Evolutionary conservation across 129 eudicot genomes (phyloP), one percentile per base, ranked within the genome.

Genomic region (Tagetes erecta): DNA sequence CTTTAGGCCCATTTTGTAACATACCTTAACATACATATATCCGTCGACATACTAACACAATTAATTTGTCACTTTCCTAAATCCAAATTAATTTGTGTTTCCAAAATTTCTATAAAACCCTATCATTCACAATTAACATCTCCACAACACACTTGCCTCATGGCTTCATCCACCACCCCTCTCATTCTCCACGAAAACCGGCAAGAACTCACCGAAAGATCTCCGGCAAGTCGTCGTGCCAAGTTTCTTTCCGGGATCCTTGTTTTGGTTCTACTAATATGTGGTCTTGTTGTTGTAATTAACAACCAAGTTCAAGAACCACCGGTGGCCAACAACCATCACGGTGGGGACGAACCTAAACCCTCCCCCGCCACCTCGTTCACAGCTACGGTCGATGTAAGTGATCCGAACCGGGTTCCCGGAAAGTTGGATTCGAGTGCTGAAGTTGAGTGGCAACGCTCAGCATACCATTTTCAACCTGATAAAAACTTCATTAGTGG

Each of bases 391-490:
- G 27, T 20, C 27, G 27, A 20, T 20, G 27, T 20, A 20, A 20
- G 8, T 42, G 77, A 38, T 2, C n/a, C 20, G 68, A 44, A 20
- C 53, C 42, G 36, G 45, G n/a, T 66, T 79, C 62, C 73, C 13
- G 67, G n/a, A 65, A 3, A 60, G 50, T 38, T 73, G 78, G 69
- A 72, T 13, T 10, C 87, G 7, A 86, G 82, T 73, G 86, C 63
- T 9, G 82, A 83, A 75, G 76, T 93, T 56, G 70, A 84, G 31
- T 93, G 98, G 98, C 93, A 93, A 72, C 83, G 97, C 42, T 86
- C 97, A 0, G 83, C 85, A 6, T 93, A 71, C 79, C 98, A 93
- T 55, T 93, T 93, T 76, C 98, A 93, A 51, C 98, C 98, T 3
- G 85, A 86, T 63, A 73, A 86, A 58, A 90, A 90, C 68, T 93